A percentile compares a stretch with the other conserved stretches of the same genome.
Conservation (phyloP, 2,329 filamentous ascomycete genomes). For the Pseudovirgaria hyperparasitica region DNA sequence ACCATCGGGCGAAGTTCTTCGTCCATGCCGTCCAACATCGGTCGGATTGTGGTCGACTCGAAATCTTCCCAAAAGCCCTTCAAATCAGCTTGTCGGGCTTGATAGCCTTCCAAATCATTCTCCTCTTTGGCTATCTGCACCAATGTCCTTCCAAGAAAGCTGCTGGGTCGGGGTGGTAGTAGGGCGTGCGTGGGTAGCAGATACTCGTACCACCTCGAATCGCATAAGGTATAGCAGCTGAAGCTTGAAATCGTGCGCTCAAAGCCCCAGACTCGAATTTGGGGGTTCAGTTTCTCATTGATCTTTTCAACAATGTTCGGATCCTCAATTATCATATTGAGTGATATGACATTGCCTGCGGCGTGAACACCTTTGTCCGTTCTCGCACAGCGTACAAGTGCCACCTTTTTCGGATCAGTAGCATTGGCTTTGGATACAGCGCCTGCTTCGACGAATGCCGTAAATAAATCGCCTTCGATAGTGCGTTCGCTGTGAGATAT, state of each 20-base stretch:
- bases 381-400: constrained; percentile 81
- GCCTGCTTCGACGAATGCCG: constrained; percentile 77
- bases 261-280: constrained; percentile 93
- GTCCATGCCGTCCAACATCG: constrained; percentile 46
- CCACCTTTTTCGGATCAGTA: constrained; percentile 91
- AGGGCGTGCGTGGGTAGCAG: constrained; percentile 88
- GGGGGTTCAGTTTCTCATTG: constrained; percentile 69
- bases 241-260: constrained; percentile 81
- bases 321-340: constrained; percentile 94
- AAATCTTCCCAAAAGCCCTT: constrained; percentile 70
- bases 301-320: constrained; percentile 79
- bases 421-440: constrained; percentile 96
- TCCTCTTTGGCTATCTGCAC: constrained; percentile 64
- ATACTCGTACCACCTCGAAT: constrained; percentile 96
- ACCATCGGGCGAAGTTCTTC: constrained; percentile 52
- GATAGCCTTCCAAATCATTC: constrained; percentile 56
- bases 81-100: constrained; percentile 62
- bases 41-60: constrained; percentile 70
- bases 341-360: constrained; percentile 84
- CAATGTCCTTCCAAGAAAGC: constrained; percentile 73
- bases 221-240: constrained; percentile 88
- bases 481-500: constrained; percentile 52
- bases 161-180: constrained; percentile 80
- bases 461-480: constrained; percentile 91
- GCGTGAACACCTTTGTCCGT: constrained; percentile 98